phyloP scores from a whole-genome alignment of 768 basidiomycete species.

The Tephrocybe sp. region DNA sequence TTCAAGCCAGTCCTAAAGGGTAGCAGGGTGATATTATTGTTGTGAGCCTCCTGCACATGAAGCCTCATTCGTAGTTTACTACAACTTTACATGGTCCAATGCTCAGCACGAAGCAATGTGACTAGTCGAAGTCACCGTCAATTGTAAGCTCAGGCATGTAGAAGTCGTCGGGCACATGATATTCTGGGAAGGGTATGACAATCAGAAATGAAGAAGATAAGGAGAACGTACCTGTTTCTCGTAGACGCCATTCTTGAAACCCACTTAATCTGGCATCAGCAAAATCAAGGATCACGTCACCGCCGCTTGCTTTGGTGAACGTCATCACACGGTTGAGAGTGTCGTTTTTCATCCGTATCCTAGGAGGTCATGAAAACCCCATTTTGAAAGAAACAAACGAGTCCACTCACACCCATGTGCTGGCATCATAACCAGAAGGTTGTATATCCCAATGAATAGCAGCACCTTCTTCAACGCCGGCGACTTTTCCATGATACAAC shows the following conservation, averaged over 20 bases:
- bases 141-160: neutral
- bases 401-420: slow-evolving; percentile 5
- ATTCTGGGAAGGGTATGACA: neutral
- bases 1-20: no score
- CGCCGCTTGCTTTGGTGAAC: slow-evolving; percentile 1
- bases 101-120: no score
- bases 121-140: neutral
- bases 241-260: slow-evolving; percentile 8
- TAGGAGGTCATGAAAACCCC: neutral
- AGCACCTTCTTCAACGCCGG: slow-evolving; percentile 4
- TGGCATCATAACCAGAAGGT: slow-evolving; percentile 5
- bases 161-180: neutral
- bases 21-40: no score
- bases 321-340: neutral
- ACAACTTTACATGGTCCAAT: no score
- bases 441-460: slow-evolving; percentile 9
- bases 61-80: no score
- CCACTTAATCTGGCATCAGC: neutral
- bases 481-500: neutral
- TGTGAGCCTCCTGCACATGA: no score
- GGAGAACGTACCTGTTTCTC: neutral
- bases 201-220: neutral
- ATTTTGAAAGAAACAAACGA: neutral
- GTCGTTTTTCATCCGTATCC: slow-evolving; percentile 5
- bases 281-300: slow-evolving; percentile 1